These are phyloP conservation scores for Starmerella roubikii DNA, from an alignment of 805 yeast species.

Conservation along the genomic window DNA sequence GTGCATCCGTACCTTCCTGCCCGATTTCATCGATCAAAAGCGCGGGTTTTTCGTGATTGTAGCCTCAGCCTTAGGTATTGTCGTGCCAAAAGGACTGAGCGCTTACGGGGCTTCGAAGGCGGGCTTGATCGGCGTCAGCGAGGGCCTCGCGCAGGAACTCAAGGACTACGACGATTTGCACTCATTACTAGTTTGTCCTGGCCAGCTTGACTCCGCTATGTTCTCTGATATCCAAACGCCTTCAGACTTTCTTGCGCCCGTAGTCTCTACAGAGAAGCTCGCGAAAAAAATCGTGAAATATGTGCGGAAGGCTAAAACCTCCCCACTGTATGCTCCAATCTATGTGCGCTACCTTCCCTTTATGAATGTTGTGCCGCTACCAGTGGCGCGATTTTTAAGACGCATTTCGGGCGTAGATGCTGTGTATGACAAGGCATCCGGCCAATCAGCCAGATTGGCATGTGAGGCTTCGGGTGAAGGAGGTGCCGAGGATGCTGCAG, in stretches of 20 bases:
- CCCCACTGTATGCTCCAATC: conserved; percentile 57
- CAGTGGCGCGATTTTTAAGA: conserved; percentile 42
- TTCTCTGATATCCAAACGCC: conserved; percentile 67
- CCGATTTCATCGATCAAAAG: conserved; percentile 45
- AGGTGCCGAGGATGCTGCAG: too few species aligned
- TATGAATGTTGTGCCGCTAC: conserved; percentile 61
- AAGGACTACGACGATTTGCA: conserved; percentile 38
- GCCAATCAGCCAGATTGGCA: too few species aligned
- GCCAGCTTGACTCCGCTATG: conserved; percentile 67
- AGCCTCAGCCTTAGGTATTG: conserved; percentile 72
- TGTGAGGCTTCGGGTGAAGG: too few species aligned
- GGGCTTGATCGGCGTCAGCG: conserved; percentile 74
- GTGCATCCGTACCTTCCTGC: conserved; percentile 56
- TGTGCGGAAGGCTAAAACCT: conserved; percentile 46
- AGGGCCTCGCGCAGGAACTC: conserved; percentile 58
- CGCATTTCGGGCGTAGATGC: conserved; percentile 55
- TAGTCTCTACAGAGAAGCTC: conserved; percentile 51
- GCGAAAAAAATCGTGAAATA: conserved; percentile 47
- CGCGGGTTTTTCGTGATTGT: conserved; percentile 71
- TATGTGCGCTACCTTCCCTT: conserved; percentile 66
- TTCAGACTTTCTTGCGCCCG: conserved; percentile 64
- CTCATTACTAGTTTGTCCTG: conserved; percentile 72
- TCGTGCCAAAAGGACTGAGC: conserved; percentile 65
- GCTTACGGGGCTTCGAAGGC: conserved; percentile 88
- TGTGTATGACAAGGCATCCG: conserved; percentile 18